Percentiles rank a stretch among this genome's conserved stretches.
Evolutionary conservation across 371 early-diverging fungal species (phyloP).

Genomic region (Rhizopus microsporus): DNA sequence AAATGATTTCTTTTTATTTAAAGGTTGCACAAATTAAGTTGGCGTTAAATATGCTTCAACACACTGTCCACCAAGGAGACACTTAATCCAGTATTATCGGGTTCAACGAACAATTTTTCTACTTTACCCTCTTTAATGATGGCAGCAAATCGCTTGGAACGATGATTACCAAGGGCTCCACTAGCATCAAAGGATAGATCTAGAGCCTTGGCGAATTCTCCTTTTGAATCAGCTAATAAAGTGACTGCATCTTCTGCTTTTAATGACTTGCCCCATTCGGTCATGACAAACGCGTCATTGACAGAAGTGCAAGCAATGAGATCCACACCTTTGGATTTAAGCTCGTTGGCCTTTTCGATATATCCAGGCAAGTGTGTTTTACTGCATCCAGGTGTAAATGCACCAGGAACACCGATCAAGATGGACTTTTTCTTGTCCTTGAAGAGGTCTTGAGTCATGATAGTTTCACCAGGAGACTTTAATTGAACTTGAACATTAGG

Average conservation of each 20-base stretch:
- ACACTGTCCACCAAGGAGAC: constrained; percentile 58
- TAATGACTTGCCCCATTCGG: constrained; percentile 66
- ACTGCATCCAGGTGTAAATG: constrained; percentile 69
- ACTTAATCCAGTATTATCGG: constrained; percentile 59
- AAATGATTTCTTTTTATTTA: constrained; percentile 9
- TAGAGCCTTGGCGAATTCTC: constrained; percentile 62
- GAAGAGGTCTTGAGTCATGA: constrained; percentile 48
- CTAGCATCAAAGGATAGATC: constrained; percentile 66
- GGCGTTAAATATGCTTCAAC: constrained; percentile 14
- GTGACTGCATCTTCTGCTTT: constrained; percentile 41
- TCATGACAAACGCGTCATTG: constrained; percentile 76
- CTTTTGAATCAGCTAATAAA: constrained; percentile 69
- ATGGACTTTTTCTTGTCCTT: constrained; percentile 42
- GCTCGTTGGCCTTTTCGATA: constrained; percentile 52
- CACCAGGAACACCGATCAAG: constrained; percentile 63
- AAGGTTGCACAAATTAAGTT: constrained; percentile 2
- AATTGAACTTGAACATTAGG: constrained; percentile 46
- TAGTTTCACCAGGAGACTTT: constrained; percentile 46
- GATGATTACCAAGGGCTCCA: constrained; percentile 64
- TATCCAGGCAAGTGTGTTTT: constrained; percentile 74
- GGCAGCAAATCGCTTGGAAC: constrained; percentile 72
- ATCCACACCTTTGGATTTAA: constrained; percentile 68
- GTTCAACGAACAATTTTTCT: constrained; percentile 54
- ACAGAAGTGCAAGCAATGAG: constrained; percentile 65
- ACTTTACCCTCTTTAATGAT: constrained; percentile 60